Percentiles rank a stretch among this genome's conserved stretches.
phyloP scores from a whole-genome alignment of 192 early-diverging fungal genomes.

The Funneliformis mosseae region DNA sequence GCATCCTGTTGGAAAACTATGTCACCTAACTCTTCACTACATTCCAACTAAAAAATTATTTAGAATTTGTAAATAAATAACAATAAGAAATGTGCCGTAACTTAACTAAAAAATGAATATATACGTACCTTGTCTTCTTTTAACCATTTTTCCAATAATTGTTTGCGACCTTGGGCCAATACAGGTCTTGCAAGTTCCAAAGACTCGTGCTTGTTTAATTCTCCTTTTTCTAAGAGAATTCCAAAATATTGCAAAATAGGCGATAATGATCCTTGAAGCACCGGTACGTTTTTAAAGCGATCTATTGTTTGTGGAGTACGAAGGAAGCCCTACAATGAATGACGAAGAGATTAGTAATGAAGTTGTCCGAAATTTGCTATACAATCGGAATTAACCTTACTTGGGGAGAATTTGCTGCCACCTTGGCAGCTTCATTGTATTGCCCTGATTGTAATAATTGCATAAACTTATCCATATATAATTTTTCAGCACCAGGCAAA shows the following conservation, averaged over 20 bases:
- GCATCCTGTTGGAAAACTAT: slow-evolving; percentile 90
- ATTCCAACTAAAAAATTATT: slow-evolving; percentile 64
- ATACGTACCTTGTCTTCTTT: slow-evolving; percentile 86
- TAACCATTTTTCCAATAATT: slow-evolving; percentile 96
- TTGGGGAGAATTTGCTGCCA: slow-evolving; percentile 91
- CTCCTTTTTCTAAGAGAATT: slow-evolving; percentile 90
- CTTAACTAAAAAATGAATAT: background rate
- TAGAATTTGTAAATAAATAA: background rate
- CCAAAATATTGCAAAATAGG: slow-evolving; percentile 99
- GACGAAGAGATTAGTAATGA: background rate
- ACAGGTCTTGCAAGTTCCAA: slow-evolving; percentile 92
- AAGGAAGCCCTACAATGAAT: slow-evolving; percentile 73
- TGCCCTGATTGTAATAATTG: slow-evolving; percentile 74
- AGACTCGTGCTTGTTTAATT: slow-evolving; percentile 94
- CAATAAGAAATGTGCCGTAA: background rate
- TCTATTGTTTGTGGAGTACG: slow-evolving; percentile 95
- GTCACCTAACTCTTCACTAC: slow-evolving; percentile 98
- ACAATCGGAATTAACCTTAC: slow-evolving; percentile 46
- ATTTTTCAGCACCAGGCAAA: slow-evolving; percentile 89
- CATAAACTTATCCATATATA: slow-evolving; percentile 92
- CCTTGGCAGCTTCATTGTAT: slow-evolving; percentile 88
- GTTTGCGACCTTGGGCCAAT: slow-evolving; percentile 85
- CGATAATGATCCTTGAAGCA: slow-evolving; percentile 75
- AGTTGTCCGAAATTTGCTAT: background rate
- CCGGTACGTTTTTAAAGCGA: slow-evolving; percentile 84